Evolutionary conservation across 2,329 filamentous ascomycete genomes (phyloP), one percentile per base, ranked within the genome.

Genomic region (Zopfia rhizophila): DNA sequence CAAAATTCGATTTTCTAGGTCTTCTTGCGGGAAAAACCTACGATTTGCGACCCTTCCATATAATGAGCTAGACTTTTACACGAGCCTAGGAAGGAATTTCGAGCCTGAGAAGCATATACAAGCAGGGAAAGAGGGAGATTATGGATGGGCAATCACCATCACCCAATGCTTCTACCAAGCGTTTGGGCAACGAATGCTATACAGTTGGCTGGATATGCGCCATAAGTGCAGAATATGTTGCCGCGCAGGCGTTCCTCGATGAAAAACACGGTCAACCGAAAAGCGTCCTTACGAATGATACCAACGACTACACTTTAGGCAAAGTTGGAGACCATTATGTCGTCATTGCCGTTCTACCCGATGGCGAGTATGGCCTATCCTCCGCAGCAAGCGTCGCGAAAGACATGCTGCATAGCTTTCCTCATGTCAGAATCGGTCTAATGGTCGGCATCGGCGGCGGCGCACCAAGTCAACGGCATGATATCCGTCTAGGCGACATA

Each of bases 161-260:
- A n/a, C n/a, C n/a, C n/a, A n/a, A n/a, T n/a, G n/a, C n/a, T n/a
- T n/a, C n/a, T n/a, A n/a, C n/a, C n/a, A n/a, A n/a, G n/a, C n/a
- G n/a, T n/a, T n/a, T n/a, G n/a, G n/a, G n/a, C n/a, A 32, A 28
- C 19, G 16, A 63, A 41, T 49, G 38, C 13, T 78, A 77, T 41
- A 74, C 62, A 0, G 66, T 78, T 7, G 75, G 73, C n/a, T 78
- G 74, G 74, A 75, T 79, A 4, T 78, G 72, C 43, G 74, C 75
- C 7, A 43, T 77, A 3, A 13, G 7, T 1, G 61, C 52, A 0
- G 76, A 78, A 38, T 65, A 60, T 33, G 61, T 70, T 33, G 74
- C 75, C 4, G 75, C 75, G 3, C 53, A 45, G 13, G 35, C 19
- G 24, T 25, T 38, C n/a, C 35, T 27, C 35, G 23, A 25, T 22